phyloP scores from a whole-genome alignment of 192 early-diverging fungal genomes.

The Coemansia aciculifera region DNA sequence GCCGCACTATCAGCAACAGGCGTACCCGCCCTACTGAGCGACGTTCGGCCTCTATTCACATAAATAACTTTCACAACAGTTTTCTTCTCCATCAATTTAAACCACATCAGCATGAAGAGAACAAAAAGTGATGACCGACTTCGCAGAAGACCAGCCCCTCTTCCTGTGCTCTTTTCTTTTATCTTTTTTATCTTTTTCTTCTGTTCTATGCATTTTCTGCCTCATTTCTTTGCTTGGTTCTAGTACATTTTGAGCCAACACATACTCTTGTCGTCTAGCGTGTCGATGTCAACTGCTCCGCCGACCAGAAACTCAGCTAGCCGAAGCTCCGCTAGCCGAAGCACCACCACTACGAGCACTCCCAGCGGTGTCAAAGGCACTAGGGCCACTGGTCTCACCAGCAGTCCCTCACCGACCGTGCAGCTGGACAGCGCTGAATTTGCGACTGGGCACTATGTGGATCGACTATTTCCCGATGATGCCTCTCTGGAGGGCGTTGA shows the following conservation, averaged over 20 bases:
- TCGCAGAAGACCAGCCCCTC: not conserved
- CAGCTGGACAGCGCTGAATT: constrained; percentile 57
- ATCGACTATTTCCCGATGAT: constrained; percentile 74
- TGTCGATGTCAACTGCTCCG: not conserved
- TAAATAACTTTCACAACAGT: not conserved
- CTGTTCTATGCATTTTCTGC: constrained; percentile 8
- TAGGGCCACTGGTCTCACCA: not conserved
- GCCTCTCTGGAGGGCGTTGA: constrained; percentile 58
- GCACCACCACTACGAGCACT: not conserved
- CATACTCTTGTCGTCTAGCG: not conserved
- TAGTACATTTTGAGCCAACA: not conserved
- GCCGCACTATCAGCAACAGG: constrained; percentile 29
- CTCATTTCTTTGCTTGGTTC: not conserved
- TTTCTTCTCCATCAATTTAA: not conserved
- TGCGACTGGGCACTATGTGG: constrained; percentile 74
- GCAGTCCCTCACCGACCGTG: not conserved
- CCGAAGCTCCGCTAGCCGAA: constrained; percentile 1
- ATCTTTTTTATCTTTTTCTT: not conserved
- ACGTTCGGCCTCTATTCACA: not conserved
- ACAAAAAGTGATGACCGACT: not conserved
- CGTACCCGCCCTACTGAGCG: constrained; percentile 39
- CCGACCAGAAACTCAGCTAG: not conserved
- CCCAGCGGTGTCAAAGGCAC: not conserved
- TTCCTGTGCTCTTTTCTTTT: not conserved
- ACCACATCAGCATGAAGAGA: not conserved